Conservation (phyloP, 2,329 filamentous ascomycete genomes). For the Basipetospora chlamydospora region DNA sequence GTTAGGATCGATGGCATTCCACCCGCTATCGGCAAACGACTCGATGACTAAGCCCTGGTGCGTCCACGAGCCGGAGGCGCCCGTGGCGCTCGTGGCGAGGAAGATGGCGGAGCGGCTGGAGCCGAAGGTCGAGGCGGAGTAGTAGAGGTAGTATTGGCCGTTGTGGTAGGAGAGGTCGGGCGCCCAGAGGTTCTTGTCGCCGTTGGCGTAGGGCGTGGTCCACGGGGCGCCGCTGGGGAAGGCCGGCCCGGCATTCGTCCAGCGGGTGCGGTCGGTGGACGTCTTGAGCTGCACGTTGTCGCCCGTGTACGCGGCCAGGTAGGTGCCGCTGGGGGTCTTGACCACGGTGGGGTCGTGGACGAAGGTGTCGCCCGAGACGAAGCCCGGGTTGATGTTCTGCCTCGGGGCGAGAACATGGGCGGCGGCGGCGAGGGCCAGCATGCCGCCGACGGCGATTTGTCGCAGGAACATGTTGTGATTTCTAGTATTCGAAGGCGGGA, state of each 20-base stretch:
- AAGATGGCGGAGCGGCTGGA: constrained; percentile 16
- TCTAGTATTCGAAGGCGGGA: too few relatives aligned
- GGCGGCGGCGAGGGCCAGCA: constrained; percentile 11
- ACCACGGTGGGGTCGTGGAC: constrained; percentile 16
- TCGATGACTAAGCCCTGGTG: constrained; percentile 16
- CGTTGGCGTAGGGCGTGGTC: constrained; percentile 16
- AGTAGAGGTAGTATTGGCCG: constrained; percentile 18
- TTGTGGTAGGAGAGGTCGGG: constrained; percentile 34
- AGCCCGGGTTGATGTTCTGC: constrained; percentile 11
- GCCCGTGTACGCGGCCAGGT: constrained; percentile 15
- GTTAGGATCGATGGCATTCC: constrained; percentile 18
- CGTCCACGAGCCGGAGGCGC: constrained; percentile 16
- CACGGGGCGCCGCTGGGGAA: constrained; percentile 18
- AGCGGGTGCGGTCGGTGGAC: constrained; percentile 16
- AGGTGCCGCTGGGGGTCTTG: constrained; percentile 15
- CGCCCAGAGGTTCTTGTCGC: constrained; percentile 26
- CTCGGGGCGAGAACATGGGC: constrained; percentile 4
- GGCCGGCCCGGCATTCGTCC: constrained; percentile 15
- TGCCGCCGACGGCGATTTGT: constrained; percentile 11
- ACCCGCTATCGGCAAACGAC: constrained; percentile 11
- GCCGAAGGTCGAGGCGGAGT: constrained; percentile 17
- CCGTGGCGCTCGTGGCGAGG: constrained; percentile 16
- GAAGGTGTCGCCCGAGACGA: constrained; percentile 13
- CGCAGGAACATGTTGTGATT: constrained; percentile 10
- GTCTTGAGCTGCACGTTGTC: constrained; percentile 17